Evolutionary conservation across 2,329 filamentous ascomycete species (phyloP).

Genomic region (Pseudogymnoascus sp.): DNA sequence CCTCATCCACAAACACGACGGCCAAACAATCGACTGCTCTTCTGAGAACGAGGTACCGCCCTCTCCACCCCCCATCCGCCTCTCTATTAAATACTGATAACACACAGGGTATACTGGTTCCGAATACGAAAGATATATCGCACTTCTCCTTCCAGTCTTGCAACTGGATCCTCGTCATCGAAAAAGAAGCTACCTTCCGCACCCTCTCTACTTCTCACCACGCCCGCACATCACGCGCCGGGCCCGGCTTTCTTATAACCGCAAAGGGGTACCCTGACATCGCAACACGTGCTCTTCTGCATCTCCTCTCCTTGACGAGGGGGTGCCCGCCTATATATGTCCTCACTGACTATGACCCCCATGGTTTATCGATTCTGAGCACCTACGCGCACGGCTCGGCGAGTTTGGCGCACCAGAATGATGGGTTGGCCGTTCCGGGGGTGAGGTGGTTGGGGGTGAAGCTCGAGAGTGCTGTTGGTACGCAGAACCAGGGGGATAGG

Average conservation of each 20-base stretch:
- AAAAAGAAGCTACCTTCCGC: slow-evolving; percentile 79
- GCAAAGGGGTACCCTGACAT: slow-evolving; percentile 80
- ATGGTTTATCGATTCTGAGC: slow-evolving; percentile 65
- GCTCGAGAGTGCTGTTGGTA: slow-evolving; percentile 21
- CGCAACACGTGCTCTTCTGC: slow-evolving; percentile 58
- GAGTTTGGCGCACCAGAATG: slow-evolving; percentile 51
- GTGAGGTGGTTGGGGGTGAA: slow-evolving; percentile 59
- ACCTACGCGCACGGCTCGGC: slow-evolving; percentile 68
- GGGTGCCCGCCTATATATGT: slow-evolving; percentile 46
- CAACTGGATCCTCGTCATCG: slow-evolving; percentile 65
- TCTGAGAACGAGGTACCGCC: slow-evolving; percentile 34
- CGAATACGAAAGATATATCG: slow-evolving; percentile 43
- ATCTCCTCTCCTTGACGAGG: slow-evolving; percentile 42
- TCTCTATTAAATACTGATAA: slow-evolving; percentile 2
- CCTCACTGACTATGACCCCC: slow-evolving; percentile 69
- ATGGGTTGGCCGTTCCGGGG: slow-evolving; percentile 38
- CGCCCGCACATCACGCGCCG: slow-evolving; percentile 42
- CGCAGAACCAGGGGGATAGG: neutral
- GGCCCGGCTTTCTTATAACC: slow-evolving; percentile 61
- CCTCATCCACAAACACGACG: slow-evolving; percentile 39
- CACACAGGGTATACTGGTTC: slow-evolving; percentile 53
- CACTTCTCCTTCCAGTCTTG: slow-evolving; percentile 42
- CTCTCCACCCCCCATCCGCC: neutral
- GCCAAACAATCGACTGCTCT: slow-evolving; percentile 33
- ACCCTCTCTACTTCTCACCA: slow-evolving; percentile 53